Evolutionary conservation across 1,284 basidiomycete species (phyloP), one percentile per base, ranked within the genome.

Genomic region (Moesziomyces globuligerus): DNA sequence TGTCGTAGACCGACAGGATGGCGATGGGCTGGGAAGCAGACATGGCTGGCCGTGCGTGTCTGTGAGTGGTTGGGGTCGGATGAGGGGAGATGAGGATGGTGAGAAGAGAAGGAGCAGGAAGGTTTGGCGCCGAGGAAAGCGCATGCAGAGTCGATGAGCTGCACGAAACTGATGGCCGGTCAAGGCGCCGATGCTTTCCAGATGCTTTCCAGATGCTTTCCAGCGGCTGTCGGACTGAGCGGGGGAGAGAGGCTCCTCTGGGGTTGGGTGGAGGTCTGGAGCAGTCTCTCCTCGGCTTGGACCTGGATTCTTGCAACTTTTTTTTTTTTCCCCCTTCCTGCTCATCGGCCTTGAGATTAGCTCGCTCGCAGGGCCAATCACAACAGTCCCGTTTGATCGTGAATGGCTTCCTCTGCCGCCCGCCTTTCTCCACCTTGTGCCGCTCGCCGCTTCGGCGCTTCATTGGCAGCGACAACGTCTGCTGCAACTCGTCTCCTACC

Each of bases 1-100:
- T 99, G 87, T 98, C 94, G 83, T 97, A 98, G 57, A 98, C 96
- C 39, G 94, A 97, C 56, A 98, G 86, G 57, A 99, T 86, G 25
- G 95, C 95, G 74, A 75, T 79, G 25, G 71, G 73, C 51, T 72
- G 73, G 13, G 67, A 56, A 34, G 61, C 49, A 54, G 69, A 67
- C 69, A 70, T 70, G 48, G 17, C 24, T 43, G 23, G 43, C 1
- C 18, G 13, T n/a, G 40, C 32, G 7, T 43, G 48, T 43, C 38
- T 48, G 29, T 41, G 42, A 15, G 45, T 3, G 44, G 4, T 40
- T 9, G 24, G 17, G 21, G 41, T 13, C 5, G n/a, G 5, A 24
- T n/a, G 25, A 43, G 20, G 36, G 38, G 25, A 15, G 48, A 37
- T 29, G 37, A 48, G n/a, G 56, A 38, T 45, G 43, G 32, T 37